phyloP scores from a whole-genome alignment of 148 eudicot genomes.

The Fagopyrum homotropicum region DNA sequence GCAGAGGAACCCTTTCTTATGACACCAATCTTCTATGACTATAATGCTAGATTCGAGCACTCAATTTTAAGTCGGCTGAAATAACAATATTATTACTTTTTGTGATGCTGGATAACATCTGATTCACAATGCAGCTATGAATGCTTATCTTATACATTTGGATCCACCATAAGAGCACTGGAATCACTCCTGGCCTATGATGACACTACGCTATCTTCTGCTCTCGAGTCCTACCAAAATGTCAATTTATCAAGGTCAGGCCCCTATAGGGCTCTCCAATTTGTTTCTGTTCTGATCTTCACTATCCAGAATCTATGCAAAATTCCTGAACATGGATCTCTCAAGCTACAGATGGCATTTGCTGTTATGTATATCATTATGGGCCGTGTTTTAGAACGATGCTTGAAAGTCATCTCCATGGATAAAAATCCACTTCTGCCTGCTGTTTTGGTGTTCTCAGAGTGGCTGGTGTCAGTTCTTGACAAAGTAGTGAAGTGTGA shows the following conservation, averaged over 20 bases:
- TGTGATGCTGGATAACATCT: background rate
- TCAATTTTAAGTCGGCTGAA: background rate
- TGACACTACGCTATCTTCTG: conserved; percentile 36
- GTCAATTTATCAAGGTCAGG: conserved; percentile 59
- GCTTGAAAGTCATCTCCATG: conserved; percentile 29
- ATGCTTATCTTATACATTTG: conserved; percentile 48
- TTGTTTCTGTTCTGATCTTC: conserved; percentile 53
- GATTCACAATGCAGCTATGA: conserved; percentile 46
- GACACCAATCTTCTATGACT: background rate
- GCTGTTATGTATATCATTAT: conserved; percentile 52
- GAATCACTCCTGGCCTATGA: conserved; percentile 48
- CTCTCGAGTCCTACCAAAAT: conserved; percentile 55
- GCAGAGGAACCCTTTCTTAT: background rate
- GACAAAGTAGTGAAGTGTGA: conserved; percentile 21
- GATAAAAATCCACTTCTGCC: conserved; percentile 57
- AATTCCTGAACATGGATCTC: conserved; percentile 21
- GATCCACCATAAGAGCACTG: conserved; percentile 46
- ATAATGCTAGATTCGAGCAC: background rate
- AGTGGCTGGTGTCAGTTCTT: conserved; percentile 58
- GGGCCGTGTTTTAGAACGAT: conserved; percentile 66
- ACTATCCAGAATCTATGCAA: conserved; percentile 34
- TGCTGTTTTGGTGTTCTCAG: conserved; percentile 67
- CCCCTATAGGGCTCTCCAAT: conserved; percentile 79
- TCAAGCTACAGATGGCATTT: conserved; percentile 35
- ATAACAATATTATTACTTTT: background rate